A percentile compares a stretch with the other conserved stretches of the same genome.
These are phyloP conservation scores for Micractinium conductrix DNA, from an alignment of 139 green algal species.

Conservation along the genomic window DNA sequence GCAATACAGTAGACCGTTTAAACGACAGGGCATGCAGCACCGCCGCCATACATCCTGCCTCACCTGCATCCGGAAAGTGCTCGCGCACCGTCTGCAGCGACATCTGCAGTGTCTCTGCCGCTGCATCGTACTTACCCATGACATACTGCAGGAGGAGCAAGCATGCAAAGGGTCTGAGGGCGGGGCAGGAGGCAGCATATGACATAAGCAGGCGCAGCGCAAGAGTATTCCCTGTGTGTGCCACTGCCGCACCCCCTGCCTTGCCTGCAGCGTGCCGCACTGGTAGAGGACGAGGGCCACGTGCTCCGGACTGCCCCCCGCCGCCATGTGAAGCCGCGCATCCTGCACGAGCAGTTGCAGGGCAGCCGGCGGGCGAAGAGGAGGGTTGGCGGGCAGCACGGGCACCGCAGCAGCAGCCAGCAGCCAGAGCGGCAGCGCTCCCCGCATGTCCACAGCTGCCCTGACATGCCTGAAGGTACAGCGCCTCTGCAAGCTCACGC, in stretches of 20 bases:
- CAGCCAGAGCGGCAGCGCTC: background rate
- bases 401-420: no score
- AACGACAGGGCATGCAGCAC: background rate
- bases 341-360: slow-evolving; percentile 19
- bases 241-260: background rate
- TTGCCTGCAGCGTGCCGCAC: slow-evolving; percentile 37
- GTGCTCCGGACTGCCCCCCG: slow-evolving; percentile 10
- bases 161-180: background rate
- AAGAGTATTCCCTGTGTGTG: background rate
- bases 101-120: background rate
- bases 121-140: slow-evolving; percentile 28
- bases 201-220: no score
- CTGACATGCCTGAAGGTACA: slow-evolving; percentile 26
- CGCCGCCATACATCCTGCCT: background rate
- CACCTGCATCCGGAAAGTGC: slow-evolving; percentile 18
- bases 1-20: no score
- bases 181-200: background rate
- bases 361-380: no score
- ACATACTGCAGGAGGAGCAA: slow-evolving; percentile 37
- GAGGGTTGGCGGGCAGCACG: no score
- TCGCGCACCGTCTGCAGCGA: background rate
- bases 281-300: slow-evolving; percentile 27
- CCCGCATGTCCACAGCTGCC: background rate
- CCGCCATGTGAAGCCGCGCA: slow-evolving; percentile 13
- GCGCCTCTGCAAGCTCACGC: slow-evolving; percentile 30